Evolutionary conservation across 352 stramenopile genomes (phyloP).

Genomic region (Pythium insidiosum): DNA sequence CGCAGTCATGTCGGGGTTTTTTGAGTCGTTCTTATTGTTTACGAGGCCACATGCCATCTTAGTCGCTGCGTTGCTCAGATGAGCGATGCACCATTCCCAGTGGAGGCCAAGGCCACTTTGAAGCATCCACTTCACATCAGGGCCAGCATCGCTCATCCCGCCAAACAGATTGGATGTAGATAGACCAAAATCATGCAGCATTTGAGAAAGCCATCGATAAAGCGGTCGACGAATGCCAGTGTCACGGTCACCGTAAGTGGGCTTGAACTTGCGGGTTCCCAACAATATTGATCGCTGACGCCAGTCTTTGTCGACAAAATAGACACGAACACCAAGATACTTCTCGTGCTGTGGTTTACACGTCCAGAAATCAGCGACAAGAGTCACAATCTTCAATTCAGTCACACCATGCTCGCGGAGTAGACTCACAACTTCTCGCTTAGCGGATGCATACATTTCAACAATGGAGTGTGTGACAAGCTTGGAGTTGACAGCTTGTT

Average conservation of each 20-base stretch:
- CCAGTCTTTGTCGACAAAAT: constrained; percentile 1
- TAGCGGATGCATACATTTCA: constrained; percentile 1
- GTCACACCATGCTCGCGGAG: background rate
- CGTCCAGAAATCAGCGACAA: constrained; percentile 6
- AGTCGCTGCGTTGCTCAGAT: constrained; percentile 4
- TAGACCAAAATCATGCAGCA: constrained; percentile 9
- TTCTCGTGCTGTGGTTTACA: constrained; percentile 2
- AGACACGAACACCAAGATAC: constrained; percentile 2
- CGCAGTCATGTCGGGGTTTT: constrained; percentile 1
- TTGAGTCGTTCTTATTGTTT: constrained; percentile 1
- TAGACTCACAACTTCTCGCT: background rate
- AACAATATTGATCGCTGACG: background rate
- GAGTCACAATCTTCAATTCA: background rate
- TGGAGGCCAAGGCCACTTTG: background rate
- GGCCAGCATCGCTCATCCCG: constrained; percentile 4
- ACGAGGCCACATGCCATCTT: constrained; percentile 9
- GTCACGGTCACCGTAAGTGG: background rate
- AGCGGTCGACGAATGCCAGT: constrained; percentile 3
- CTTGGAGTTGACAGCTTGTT: background rate
- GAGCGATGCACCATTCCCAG: constrained; percentile 11
- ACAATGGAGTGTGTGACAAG: background rate
- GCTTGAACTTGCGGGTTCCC: background rate
- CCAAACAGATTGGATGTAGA: background rate
- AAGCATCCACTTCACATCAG: constrained; percentile 11
- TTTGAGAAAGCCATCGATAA: constrained; percentile 1